These are phyloP conservation scores for Lepiota venenata DNA, from an alignment of 768 basidiomycete species.

Conservation along the genomic window DNA sequence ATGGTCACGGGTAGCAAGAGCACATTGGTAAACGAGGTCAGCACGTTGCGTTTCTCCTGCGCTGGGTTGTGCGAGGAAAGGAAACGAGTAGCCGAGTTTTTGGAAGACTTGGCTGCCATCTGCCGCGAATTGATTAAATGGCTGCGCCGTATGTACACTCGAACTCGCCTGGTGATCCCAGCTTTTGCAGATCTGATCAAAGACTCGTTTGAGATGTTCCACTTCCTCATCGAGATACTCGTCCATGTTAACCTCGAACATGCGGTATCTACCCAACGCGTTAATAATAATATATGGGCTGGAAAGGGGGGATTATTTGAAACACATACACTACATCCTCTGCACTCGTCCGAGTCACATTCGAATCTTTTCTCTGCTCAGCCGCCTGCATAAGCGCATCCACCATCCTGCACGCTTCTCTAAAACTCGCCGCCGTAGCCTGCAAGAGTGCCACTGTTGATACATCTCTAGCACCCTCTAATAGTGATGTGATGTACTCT, in stretches of 20 bases:
- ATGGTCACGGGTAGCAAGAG: conserved; percentile 94
- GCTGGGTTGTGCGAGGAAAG: conserved; percentile 86
- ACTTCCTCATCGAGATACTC: conserved; percentile 96
- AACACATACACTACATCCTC: conserved; percentile 81
- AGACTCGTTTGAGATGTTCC: conserved; percentile 69
- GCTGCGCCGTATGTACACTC: background rate
- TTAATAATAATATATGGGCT: no score
- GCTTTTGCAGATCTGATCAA: conserved; percentile 70
- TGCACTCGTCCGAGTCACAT: conserved; percentile 48
- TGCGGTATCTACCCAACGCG: conserved; percentile 68
- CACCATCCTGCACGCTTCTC: conserved; percentile 84
- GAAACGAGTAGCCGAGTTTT: conserved; percentile 46
- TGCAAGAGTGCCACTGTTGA: conserved; percentile 71
- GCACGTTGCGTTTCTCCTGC: conserved; percentile 86
- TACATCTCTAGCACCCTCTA: conserved; percentile 74
- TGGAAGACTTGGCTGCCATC: conserved; percentile 10
- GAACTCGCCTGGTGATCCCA: conserved; percentile 75
- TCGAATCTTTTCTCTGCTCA: conserved; percentile 30
- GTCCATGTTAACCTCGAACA: conserved; percentile 98
- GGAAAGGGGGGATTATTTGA: background rate
- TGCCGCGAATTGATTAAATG: background rate
- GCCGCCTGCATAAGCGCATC: conserved; percentile 67
- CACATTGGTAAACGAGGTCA: conserved; percentile 87
- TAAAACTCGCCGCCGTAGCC: conserved; percentile 87
- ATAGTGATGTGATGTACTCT: conserved; percentile 80